Conservation (phyloP, 208 protist genomes). For the Wallacemonas sp. region DNA sequence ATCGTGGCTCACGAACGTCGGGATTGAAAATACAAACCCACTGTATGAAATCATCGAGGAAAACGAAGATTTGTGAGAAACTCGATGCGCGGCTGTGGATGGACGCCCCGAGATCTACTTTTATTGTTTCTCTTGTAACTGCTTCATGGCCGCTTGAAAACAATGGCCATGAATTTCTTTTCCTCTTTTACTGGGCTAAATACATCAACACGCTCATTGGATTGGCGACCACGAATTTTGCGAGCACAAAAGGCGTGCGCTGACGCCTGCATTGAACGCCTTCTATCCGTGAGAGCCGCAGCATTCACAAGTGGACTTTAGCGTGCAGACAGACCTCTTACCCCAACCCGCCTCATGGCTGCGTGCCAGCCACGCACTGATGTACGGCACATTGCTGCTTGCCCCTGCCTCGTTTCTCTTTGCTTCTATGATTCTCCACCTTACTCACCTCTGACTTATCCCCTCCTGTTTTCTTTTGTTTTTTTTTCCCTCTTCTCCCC, state of each 20-base stretch:
- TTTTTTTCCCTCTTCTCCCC: neutral
- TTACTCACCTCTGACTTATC: neutral
- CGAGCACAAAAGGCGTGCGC: neutral
- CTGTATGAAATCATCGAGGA: constrained; percentile 86
- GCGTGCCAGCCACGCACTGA: neutral
- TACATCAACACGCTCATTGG: neutral
- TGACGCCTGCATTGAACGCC: neutral
- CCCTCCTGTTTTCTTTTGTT: neutral
- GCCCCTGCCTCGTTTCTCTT: neutral
- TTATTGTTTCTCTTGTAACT: neutral
- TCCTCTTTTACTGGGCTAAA: neutral
- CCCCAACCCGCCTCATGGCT: neutral
- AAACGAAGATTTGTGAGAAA: constrained; percentile 58
- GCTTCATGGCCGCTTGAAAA: neutral
- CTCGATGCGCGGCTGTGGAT: neutral
- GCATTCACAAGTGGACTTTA: neutral
- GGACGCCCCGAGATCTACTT: no score
- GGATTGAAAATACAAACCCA: constrained; percentile 92
- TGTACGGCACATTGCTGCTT: neutral
- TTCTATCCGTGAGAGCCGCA: neutral
- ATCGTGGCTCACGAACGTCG: constrained; percentile 88
- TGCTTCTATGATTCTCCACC: neutral
- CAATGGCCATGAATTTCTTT: neutral
- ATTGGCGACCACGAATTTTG: neutral
- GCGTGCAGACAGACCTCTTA: neutral